These are phyloP conservation scores for Aspergillus versicolor DNA, from an alignment of 2,329 filamentous ascomycete species.

Conservation along the genomic window DNA sequence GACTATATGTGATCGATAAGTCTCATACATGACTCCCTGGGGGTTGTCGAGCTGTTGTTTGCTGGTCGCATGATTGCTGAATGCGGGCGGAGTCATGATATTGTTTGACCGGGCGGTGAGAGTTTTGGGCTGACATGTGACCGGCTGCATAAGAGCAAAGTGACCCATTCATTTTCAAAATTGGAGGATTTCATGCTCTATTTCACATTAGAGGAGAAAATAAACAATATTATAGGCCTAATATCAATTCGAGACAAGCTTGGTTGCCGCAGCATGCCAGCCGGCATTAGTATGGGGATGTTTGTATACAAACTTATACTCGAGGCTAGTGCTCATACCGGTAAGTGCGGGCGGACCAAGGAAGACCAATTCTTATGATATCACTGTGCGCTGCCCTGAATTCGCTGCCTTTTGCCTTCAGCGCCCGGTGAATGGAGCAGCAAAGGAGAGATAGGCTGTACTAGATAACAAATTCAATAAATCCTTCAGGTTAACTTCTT, in stretches of 20 bases:
- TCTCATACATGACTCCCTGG: conserved; percentile 20
- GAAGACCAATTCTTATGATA: not conserved
- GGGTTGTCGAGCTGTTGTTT: not conserved
- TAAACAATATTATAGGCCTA: not conserved
- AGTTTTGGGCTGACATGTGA: conserved; percentile 18
- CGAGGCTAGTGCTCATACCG: not conserved
- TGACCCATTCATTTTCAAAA: not conserved
- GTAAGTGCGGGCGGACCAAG: not conserved
- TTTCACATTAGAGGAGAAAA: not conserved
- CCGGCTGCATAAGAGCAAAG: not conserved
- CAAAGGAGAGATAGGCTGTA: not conserved
- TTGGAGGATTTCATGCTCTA: not conserved
- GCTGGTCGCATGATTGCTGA: conserved; percentile 6
- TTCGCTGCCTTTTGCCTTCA: not conserved
- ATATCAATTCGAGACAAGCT: not conserved
- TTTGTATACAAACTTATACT: not conserved
- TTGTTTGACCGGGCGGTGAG: conserved; percentile 18
- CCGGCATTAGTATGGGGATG: not conserved
- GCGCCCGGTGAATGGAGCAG: not conserved
- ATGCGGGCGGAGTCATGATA: conserved; percentile 5
- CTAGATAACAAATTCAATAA: not conserved
- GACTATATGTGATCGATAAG: conserved; percentile 7
- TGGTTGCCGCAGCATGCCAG: not conserved
- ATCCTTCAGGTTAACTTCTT: not conserved
- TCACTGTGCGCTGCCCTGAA: conserved; percentile 1